A percentile compares a stretch with the other conserved stretches of the same genome.
Evolutionary conservation across 192 early-diverging fungal genomes (phyloP).

Genomic region (Backusella parvicylindrica): DNA sequence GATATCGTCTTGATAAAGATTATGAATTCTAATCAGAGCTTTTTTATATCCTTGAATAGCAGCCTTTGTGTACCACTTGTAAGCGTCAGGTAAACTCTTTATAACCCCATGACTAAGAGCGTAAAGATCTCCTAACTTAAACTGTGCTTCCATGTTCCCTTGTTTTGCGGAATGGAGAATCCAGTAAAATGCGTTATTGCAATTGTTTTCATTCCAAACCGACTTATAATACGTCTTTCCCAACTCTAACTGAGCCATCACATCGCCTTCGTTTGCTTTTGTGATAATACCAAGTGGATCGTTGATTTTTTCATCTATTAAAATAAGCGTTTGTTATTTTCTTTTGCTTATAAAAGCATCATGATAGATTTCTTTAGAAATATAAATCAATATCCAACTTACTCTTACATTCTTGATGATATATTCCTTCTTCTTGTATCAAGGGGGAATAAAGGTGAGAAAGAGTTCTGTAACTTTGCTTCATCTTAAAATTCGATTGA

Average conservation of each 20-base stretch:
- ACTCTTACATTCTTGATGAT: too few species aligned
- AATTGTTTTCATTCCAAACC: background rate
- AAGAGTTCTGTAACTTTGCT: too few species aligned
- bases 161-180: background rate
- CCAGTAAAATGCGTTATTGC: background rate
- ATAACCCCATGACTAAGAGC: background rate
- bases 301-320: too few species aligned
- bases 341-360: too few species aligned
- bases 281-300: too few species aligned
- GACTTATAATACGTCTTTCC: background rate
- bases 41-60: background rate
- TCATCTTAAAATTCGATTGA: too few species aligned
- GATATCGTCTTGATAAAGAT: background rate
- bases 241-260: background rate
- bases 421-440: too few species aligned
- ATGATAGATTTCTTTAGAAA: too few species aligned
- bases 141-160: background rate
- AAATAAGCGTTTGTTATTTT: too few species aligned
- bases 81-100: background rate
- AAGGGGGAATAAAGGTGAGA: too few species aligned
- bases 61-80: background rate
- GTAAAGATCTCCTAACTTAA: background rate
- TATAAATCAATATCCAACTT: too few species aligned
- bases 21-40: background rate
- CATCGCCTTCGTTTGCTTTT: background rate